Conservation (phyloP, 805 yeast genomes). For the Pichia gijzeniarum region DNA sequence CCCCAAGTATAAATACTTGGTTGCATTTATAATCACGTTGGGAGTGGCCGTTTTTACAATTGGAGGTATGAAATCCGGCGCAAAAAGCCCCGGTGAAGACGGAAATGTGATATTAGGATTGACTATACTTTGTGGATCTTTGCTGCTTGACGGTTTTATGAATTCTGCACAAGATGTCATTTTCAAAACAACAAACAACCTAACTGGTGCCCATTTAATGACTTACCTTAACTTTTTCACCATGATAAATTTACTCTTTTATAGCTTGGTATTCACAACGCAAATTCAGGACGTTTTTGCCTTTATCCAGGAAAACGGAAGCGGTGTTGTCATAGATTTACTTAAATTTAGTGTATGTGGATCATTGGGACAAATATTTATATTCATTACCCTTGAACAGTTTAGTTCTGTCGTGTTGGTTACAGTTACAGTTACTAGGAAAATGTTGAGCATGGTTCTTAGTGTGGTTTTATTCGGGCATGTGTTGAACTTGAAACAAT, state of each 20-base stretch:
- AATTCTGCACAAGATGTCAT: slow-evolving; percentile 90
- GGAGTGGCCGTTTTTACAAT: slow-evolving; percentile 82
- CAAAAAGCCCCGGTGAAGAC: slow-evolving; percentile 48
- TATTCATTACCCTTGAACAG: slow-evolving; percentile 73
- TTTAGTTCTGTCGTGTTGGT: slow-evolving; percentile 83
- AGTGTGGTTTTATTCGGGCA: slow-evolving; percentile 90
- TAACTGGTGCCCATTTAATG: slow-evolving; percentile 89
- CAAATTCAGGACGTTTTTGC: slow-evolving; percentile 45
- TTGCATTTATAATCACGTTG: slow-evolving; percentile 68
- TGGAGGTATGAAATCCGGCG: slow-evolving; percentile 23
- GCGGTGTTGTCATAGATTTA: slow-evolving; percentile 53
- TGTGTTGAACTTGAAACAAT: slow-evolving; percentile 51
- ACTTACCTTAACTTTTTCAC: slow-evolving; percentile 49
- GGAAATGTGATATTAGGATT: slow-evolving; percentile 52
- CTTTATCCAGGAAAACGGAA: slow-evolving; percentile 44
- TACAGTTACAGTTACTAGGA: slow-evolving; percentile 92
- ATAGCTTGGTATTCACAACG: slow-evolving; percentile 38
- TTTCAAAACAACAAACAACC: slow-evolving; percentile 38
- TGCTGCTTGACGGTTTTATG: slow-evolving; percentile 84
- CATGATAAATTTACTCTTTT: slow-evolving; percentile 41
- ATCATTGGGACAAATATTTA: slow-evolving; percentile 90
- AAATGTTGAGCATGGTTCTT: slow-evolving; percentile 90
- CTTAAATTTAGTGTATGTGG: slow-evolving; percentile 70
- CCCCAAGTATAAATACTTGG: slow-evolving; percentile 69
- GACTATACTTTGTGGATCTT: slow-evolving; percentile 47